Conservation (phyloP, 176 grass and related monocot species). For the Carex cristatella region DNA sequence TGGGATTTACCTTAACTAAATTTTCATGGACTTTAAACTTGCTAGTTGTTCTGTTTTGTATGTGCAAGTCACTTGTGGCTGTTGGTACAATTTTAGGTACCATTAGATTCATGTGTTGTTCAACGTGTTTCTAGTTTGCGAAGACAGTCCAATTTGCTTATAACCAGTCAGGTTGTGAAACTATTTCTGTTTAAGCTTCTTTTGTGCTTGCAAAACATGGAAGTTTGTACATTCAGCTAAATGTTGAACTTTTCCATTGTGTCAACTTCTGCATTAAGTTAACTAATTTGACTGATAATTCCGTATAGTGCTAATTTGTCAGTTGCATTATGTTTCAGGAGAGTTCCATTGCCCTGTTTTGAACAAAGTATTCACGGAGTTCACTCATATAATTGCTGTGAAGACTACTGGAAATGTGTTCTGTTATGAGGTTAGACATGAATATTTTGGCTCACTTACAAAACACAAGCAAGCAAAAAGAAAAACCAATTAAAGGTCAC, state of each 20-base stretch:
- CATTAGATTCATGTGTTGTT: neutral
- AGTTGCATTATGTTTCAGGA: constrained; percentile 37
- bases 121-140: neutral
- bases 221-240: neutral
- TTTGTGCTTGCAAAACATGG: neutral
- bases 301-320: neutral
- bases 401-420: constrained; percentile 99
- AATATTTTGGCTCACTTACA: neutral
- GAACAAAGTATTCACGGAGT: constrained; percentile 96
- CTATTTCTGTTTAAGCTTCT: neutral
- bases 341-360: constrained; percentile 92
- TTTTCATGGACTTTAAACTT: neutral
- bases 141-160: neutral
- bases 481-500: neutral
- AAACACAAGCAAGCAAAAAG: constrained; percentile 8
- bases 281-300: neutral
- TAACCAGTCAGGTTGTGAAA: neutral
- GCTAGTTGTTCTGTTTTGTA: neutral
- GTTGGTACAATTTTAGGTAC: neutral
- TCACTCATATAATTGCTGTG: constrained; percentile 95
- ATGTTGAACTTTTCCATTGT: neutral
- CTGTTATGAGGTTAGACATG: constrained; percentile 65
- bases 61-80: neutral
- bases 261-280: neutral
- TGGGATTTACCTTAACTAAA: neutral